Evolutionary conservation across 176 grass and related monocot genomes (phyloP).

Genomic region (Microstegium vimineum): DNA sequence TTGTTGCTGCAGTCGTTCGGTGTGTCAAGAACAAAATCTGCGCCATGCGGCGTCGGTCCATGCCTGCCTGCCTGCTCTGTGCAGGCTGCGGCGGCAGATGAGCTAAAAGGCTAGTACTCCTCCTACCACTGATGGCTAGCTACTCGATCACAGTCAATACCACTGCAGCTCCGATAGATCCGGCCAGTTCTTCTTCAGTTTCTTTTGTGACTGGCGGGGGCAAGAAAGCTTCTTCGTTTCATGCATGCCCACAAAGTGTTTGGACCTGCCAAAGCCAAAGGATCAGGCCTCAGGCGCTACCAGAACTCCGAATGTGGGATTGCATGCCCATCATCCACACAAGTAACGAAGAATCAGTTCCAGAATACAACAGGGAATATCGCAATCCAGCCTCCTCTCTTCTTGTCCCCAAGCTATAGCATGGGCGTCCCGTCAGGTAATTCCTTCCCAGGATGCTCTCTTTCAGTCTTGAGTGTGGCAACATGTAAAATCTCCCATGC

Average conservation of each 20-base stretch:
- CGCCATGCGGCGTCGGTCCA: not conserved
- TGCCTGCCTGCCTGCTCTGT: not conserved
- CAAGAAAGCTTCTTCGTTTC: constrained; percentile 60
- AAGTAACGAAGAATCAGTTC: constrained; percentile 12
- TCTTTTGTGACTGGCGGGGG: constrained; percentile 8
- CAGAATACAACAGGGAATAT: constrained; percentile 20
- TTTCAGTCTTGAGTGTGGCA: too few species aligned
- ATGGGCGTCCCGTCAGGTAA: constrained; percentile 61
- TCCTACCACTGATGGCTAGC: too few species aligned
- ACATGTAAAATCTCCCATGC: too few species aligned
- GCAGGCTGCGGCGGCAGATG: constrained; percentile 13
- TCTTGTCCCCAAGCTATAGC: constrained; percentile 42
- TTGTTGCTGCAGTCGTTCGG: not conserved
- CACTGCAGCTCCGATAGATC: not conserved
- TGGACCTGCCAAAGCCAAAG: constrained; percentile 40
- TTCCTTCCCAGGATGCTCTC: constrained; percentile 47
- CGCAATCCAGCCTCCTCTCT: constrained; percentile 20
- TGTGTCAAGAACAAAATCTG: constrained; percentile 1
- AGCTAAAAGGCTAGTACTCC: not conserved
- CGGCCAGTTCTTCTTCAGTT: constrained; percentile 51
- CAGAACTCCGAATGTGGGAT: constrained; percentile 6
- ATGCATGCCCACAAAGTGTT: constrained; percentile 71
- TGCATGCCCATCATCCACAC: not conserved
- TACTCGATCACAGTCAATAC: not conserved
- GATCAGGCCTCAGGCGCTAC: not conserved